phyloP scores from a whole-genome alignment of 75 land plant genomes.

The Cunninghamia lanceolata region DNA sequence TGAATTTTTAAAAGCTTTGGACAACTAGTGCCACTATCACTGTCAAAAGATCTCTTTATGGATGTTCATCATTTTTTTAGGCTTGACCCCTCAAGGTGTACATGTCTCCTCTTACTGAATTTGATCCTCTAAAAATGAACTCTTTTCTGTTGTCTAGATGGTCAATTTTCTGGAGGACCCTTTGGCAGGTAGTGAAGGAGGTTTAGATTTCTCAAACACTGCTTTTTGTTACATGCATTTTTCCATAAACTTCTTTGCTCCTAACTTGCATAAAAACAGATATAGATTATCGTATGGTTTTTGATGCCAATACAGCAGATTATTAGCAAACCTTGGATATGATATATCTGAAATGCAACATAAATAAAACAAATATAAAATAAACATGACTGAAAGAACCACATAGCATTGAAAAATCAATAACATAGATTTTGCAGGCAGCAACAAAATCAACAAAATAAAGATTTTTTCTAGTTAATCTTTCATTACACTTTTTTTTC shows the following conservation, averaged over 20 bases:
- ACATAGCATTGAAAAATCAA: too few species aligned
- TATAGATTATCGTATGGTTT: not conserved
- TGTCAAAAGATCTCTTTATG: not conserved
- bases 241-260: not conserved
- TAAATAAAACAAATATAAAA: too few species aligned
- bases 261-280: not conserved
- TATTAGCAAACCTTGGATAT: not conserved
- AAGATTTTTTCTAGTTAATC: too few species aligned
- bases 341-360: too few species aligned
- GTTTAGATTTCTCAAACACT: not conserved
- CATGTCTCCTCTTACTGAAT: not conserved
- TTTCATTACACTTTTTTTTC: too few species aligned
- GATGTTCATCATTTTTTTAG: not conserved
- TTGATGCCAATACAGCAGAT: not conserved
- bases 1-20: not conserved
- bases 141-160: not conserved
- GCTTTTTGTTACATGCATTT: not conserved
- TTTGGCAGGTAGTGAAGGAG: not conserved
- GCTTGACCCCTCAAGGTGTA: not conserved
- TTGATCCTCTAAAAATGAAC: not conserved
- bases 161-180: not conserved
- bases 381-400: too few species aligned
- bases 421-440: too few species aligned
- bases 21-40: not conserved
- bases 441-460: too few species aligned